These are phyloP conservation scores for Populus davidiana DNA, from an alignment of 345 rosid species.

Conservation along the genomic window DNA sequence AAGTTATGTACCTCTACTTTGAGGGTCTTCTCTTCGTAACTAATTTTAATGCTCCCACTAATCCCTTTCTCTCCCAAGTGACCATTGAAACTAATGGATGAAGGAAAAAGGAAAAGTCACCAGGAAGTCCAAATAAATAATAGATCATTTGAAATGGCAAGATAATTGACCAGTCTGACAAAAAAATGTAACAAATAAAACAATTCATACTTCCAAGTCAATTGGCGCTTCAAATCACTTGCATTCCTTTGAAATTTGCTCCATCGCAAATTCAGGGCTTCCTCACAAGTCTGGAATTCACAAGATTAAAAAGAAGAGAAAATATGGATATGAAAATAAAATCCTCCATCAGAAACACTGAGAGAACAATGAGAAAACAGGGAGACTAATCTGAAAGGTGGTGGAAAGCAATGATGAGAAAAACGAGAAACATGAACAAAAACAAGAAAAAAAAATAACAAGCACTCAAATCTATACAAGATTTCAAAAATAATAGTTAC, in stretches of 20 bases:
- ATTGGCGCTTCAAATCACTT: slow-evolving; percentile 50
- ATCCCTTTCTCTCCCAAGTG: slow-evolving; percentile 87
- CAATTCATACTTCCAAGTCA: slow-evolving; percentile 78
- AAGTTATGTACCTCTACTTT: slow-evolving; percentile 59
- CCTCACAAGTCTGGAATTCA: slow-evolving; percentile 55
- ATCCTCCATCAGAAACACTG: background rate
- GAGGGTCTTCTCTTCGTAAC: slow-evolving; percentile 71
- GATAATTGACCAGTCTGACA: background rate
- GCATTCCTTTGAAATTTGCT: slow-evolving; percentile 66
- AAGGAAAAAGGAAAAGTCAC: slow-evolving; percentile 11
- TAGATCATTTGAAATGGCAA: slow-evolving; percentile 4
- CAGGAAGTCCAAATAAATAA: background rate
- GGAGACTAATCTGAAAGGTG: background rate
- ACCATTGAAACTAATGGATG: slow-evolving; percentile 58
- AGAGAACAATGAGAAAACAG: background rate
- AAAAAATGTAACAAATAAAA: background rate
- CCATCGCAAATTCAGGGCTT: slow-evolving; percentile 62
- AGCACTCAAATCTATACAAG: too few species aligned
- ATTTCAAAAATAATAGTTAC: too few species aligned
- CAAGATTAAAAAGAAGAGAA: background rate
- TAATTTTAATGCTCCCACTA: slow-evolving; percentile 71
- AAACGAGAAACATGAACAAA: too few species aligned
- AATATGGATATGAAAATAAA: background rate
- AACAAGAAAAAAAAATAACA: background rate
- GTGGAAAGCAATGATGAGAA: background rate